phyloP scores from a whole-genome alignment of 1,284 basidiomycete genomes.

The Caloboletus inedulis region DNA sequence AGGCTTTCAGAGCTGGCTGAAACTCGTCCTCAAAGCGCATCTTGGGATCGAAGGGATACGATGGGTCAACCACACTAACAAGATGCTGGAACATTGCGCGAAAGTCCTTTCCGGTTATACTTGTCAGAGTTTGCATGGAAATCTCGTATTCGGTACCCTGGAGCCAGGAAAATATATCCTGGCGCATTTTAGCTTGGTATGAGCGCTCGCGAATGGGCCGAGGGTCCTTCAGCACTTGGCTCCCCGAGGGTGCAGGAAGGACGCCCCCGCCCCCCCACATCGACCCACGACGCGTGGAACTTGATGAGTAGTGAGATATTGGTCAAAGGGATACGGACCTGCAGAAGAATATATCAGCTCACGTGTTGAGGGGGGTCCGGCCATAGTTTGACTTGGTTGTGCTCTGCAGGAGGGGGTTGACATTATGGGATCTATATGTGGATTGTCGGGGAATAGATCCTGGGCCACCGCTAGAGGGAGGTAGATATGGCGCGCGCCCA shows the following conservation, averaged over 20 bases:
- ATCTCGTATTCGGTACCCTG: conserved; percentile 62
- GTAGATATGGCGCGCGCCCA: conserved; percentile 51
- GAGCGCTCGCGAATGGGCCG: conserved; percentile 70
- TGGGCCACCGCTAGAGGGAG: conserved; percentile 38
- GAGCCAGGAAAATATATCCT: conserved; percentile 71
- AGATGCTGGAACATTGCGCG: conserved; percentile 77
- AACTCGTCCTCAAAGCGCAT: conserved; percentile 80
- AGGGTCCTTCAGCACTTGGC: conserved; percentile 60
- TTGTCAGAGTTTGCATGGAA: conserved; percentile 59
- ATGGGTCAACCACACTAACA: conserved; percentile 68
- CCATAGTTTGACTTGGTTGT: conserved; percentile 65
- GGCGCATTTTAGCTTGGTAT: conserved; percentile 71
- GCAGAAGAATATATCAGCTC: conserved; percentile 28
- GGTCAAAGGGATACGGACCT: conserved; percentile 2
- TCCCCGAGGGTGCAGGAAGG: conserved; percentile 45
- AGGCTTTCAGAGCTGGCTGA: conserved; percentile 64
- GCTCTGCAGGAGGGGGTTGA: conserved; percentile 66
- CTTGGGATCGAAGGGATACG: conserved; percentile 53
- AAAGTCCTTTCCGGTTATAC: conserved; percentile 80
- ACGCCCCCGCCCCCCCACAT: conserved; percentile 52
- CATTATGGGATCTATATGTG: conserved; percentile 61
- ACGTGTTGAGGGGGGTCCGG: conserved; percentile 73
- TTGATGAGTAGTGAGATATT: conserved; percentile 26
- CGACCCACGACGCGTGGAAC: conserved; percentile 65
- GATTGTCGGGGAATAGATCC: conserved; percentile 62